These are phyloP conservation scores for Proliferodiscus dingleyae DNA, from an alignment of 2,329 filamentous ascomycete species.

Conservation along the genomic window DNA sequence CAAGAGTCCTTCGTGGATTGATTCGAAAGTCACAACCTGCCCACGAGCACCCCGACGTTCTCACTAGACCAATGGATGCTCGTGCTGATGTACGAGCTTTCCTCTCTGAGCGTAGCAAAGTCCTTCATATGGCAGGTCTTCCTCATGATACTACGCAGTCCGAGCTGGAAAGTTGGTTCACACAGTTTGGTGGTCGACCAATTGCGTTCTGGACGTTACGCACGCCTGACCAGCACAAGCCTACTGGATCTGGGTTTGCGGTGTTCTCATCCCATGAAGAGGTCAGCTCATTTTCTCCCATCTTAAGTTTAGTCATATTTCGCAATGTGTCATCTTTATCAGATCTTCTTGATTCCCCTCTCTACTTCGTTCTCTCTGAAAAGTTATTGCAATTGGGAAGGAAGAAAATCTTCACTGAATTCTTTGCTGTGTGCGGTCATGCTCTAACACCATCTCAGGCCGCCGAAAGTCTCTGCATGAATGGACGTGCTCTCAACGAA, in stretches of 20 bases:
- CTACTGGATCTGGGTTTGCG: conserved; percentile 96
- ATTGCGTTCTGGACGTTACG: conserved; percentile 99
- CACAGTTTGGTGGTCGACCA: conserved; percentile 92
- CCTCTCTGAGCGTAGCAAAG: conserved; percentile 92
- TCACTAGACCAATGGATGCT: conserved; percentile 94
- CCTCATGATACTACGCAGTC: conserved; percentile 98
- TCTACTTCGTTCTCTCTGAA: conserved; percentile 30
- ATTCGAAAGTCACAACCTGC: conserved; percentile 94
- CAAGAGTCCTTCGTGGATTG: conserved; percentile 84
- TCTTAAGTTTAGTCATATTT: conserved; percentile 26
- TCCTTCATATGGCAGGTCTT: conserved; percentile 94
- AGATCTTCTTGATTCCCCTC: conserved; percentile 24
- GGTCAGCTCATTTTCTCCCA: conserved; percentile 47
- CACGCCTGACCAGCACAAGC: conserved; percentile 98
- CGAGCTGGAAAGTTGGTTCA: conserved; percentile 99
- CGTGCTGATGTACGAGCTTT: conserved; percentile 95
- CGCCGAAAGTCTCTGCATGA: conserved; percentile 98
- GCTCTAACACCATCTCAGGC: conserved; percentile 54
- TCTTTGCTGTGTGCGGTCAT: conserved; percentile 29
- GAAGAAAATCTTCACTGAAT: too few relatives aligned
- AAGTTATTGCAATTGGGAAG: conserved; percentile 21
- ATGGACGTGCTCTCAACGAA: conserved; percentile 93
- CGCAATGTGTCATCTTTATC: conserved; percentile 22
- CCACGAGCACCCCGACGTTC: conserved; percentile 89
- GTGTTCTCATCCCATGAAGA: conserved; percentile 99